Evolutionary conservation across 345 rosid species (phyloP), one percentile per base, ranked within the genome.

Genomic region (Camelina hispida): DNA sequence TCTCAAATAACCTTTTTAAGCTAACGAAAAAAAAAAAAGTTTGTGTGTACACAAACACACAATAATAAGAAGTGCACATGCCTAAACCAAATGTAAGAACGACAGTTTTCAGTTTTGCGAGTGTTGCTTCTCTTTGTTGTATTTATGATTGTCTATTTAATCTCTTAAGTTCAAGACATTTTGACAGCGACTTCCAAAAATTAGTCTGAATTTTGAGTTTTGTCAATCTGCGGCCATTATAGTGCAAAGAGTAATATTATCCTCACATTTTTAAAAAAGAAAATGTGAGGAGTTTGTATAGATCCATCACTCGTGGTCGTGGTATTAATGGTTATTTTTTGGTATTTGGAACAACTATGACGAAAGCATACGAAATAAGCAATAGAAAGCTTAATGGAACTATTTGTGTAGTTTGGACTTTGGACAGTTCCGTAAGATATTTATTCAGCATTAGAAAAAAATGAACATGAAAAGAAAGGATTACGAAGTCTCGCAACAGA

Each of bases 71-170:
- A 62, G 7, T 16, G 59, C 80, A 69, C 71, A 76, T 69, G 75
- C 34, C 40, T 53, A 34, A 53, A 44, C 70, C 70, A 62, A 74
- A 63, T 69, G 32, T 44, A 62, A 62, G 80, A 69, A 62, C 57
- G 74, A 61, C 65, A 62, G 51, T 47, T 34, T 44, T 48, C 50
- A 34, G 57, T 76, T 74, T 54, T 34, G 18, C 34, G 42, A 10
- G 57, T 44, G 69, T 62, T 76, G 59, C 66, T 76, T 69, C 75
- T 76, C 70, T 69, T 62, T 69, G 70, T 76, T 61, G 63, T 69
- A 50, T 43, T 32, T 17, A 20, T 20, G 68, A 34, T 37, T 61
- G 18, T 25, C 54, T 57, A 32, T 42, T 32, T 55, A 65, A 56
- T 40, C 52, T 48, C 67, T 25, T 18, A 40, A 11, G 69, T 76